Evolutionary conservation across 805 yeast species (phyloP).

Genomic region (Wickerhamiella qilinensis): DNA sequence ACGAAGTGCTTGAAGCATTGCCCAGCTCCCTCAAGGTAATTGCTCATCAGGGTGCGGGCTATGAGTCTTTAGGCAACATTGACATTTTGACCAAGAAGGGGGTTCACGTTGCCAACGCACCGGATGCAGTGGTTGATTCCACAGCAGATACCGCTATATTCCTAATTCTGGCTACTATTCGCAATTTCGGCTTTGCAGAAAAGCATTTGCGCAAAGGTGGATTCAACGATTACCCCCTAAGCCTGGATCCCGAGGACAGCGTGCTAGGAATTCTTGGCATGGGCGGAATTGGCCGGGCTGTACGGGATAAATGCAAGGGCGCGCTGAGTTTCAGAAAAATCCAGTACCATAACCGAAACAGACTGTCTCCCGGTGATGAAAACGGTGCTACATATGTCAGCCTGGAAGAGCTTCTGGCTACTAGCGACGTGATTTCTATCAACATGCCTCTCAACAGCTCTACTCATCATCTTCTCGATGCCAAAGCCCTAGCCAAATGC

Average conservation of each 20-base stretch:
- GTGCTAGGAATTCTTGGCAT: constrained; percentile 43
- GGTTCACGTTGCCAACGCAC: constrained; percentile 38
- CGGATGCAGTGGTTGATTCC: constrained; percentile 34
- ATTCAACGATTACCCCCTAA: constrained; percentile 27
- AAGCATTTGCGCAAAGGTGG: constrained; percentile 27
- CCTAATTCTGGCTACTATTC: constrained; percentile 33
- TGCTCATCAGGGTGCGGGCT: constrained; percentile 42
- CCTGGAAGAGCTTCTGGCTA: constrained; percentile 31
- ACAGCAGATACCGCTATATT: constrained; percentile 44
- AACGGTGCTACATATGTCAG: constrained; percentile 28
- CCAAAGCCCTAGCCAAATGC: constrained; percentile 30
- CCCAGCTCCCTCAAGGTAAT: constrained; percentile 28
- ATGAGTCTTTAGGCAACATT: constrained; percentile 28
- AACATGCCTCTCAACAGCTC: constrained; percentile 37
- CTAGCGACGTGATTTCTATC: constrained; percentile 34
- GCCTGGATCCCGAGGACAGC: constrained; percentile 34
- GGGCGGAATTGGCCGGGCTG: constrained; percentile 48
- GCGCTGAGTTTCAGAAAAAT: constrained; percentile 33
- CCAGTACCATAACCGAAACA: constrained; percentile 36
- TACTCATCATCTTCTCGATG: constrained; percentile 35
- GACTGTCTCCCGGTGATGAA: constrained; percentile 32
- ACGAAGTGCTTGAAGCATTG: constrained; percentile 26
- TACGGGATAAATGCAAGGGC: constrained; percentile 33
- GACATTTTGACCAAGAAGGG: constrained; percentile 28
- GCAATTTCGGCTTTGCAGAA: constrained; percentile 33